Evolutionary conservation across 306 rosid species (phyloP).

Genomic region (Sicyos baderoa): DNA sequence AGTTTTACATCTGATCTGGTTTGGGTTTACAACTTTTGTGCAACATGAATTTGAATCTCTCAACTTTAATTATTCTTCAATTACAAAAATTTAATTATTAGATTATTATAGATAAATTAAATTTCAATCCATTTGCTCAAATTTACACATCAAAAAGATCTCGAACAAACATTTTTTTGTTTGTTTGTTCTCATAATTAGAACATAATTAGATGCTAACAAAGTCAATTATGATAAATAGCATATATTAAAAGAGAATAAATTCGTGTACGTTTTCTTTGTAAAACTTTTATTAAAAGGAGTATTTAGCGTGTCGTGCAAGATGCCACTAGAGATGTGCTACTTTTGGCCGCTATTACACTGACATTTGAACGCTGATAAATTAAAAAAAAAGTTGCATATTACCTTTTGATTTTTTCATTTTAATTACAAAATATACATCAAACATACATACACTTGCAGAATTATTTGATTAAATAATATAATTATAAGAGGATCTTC

Average conservation of each 20-base stretch:
- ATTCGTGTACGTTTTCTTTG: neutral
- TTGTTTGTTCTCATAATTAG: neutral
- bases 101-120: too few relatives aligned
- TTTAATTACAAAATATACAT: neutral
- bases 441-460: neutral
- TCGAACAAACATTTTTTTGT: too few relatives aligned
- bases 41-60: too few relatives aligned
- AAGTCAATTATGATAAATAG: neutral
- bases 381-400: neutral
- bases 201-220: neutral
- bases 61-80: too few relatives aligned
- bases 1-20: neutral
- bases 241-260: neutral
- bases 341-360: too few relatives aligned
- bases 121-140: neutral
- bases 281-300: neutral
- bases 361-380: too few relatives aligned
- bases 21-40: too few relatives aligned
- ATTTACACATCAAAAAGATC: neutral
- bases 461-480: neutral
- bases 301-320: neutral
- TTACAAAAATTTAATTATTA: too few relatives aligned
- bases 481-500: neutral
- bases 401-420: neutral
- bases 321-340: too few relatives aligned